Percentiles rank a stretch among this genome's conserved stretches.
These are phyloP conservation scores for Neostapfia colusana DNA, from an alignment of 176 grass and related monocot species.

Conservation along the genomic window DNA sequence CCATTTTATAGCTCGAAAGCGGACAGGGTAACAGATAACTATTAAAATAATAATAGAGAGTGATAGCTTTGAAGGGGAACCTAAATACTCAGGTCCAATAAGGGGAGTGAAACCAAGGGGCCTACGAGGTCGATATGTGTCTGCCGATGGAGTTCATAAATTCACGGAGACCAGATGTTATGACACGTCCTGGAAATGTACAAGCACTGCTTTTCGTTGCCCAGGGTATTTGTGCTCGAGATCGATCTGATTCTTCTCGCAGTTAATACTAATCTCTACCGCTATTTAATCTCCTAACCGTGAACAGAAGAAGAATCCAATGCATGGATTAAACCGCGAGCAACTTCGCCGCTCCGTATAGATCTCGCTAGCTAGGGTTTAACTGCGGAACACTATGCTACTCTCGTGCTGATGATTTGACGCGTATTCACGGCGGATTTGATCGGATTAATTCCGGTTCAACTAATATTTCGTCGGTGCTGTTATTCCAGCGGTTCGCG, in stretches of 20 bases:
- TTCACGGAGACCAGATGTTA: constrained; percentile 29
- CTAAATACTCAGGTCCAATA: not conserved
- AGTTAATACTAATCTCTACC: not conserved
- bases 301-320: not conserved
- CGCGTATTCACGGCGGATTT: constrained; percentile 36
- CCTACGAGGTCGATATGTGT: constrained; percentile 40
- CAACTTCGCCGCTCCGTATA: not conserved
- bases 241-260: not conserved
- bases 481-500: not conserved
- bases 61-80: not conserved
- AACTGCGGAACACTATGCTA: not conserved
- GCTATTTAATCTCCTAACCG: not conserved
- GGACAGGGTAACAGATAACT: not conserved
- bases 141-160: constrained; percentile 45
- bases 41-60: too few species aligned
- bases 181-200: constrained; percentile 36
- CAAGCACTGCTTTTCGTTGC: constrained; percentile 17
- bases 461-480: constrained; percentile 38
- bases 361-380: constrained; percentile 20
- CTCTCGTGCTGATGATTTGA: not conserved
- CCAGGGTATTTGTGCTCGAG: constrained; percentile 22
- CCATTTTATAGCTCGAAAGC: not conserved
- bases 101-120: constrained; percentile 28
- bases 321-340: constrained; percentile 26
- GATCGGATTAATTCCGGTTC: constrained; percentile 30